These are phyloP conservation scores for Penicillium soppii DNA, from an alignment of 495 filamentous ascomycete species.

Conservation along the genomic window DNA sequence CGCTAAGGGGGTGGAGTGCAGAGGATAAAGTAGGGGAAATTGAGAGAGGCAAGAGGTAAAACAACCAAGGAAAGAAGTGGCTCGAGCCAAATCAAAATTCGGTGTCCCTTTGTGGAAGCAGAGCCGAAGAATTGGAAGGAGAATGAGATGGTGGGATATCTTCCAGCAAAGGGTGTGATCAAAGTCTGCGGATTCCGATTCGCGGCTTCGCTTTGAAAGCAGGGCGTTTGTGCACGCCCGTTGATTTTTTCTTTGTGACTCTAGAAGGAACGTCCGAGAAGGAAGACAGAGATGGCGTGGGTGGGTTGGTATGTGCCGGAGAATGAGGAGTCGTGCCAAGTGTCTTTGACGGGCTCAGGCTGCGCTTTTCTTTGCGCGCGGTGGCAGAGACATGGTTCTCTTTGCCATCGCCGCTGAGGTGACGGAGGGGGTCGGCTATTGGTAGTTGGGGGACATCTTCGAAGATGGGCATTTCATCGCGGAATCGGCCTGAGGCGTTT, in stretches of 20 bases:
- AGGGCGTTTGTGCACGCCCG: slow-evolving; percentile 24
- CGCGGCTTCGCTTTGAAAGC: slow-evolving; percentile 35
- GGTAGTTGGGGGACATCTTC: slow-evolving; percentile 34
- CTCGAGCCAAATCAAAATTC: neutral
- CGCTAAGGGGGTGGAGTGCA: neutral
- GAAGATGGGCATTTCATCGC: slow-evolving; percentile 39
- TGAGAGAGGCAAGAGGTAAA: neutral
- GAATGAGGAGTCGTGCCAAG: neutral
- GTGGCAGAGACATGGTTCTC: slow-evolving; percentile 27
- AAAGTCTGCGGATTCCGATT: slow-evolving; percentile 42
- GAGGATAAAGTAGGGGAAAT: neutral
- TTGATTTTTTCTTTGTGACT: slow-evolving; percentile 21
- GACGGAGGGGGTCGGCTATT: slow-evolving; percentile 15
- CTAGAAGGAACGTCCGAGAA: slow-evolving; percentile 10
- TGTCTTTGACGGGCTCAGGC: slow-evolving; percentile 2
- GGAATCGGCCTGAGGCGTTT: slow-evolving; percentile 26
- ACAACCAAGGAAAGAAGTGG: neutral
- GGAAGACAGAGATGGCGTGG: slow-evolving; percentile 1
- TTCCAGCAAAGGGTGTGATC: slow-evolving; percentile 3
- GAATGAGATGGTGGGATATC: no score
- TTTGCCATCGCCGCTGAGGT: slow-evolving; percentile 31
- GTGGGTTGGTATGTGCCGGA: neutral
- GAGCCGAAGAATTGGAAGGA: no score
- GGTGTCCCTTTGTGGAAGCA: neutral
- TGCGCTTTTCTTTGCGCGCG: slow-evolving; percentile 11